phyloP scores from a whole-genome alignment of 768 basidiomycete species.

The Rhizopogon sp. region DNA sequence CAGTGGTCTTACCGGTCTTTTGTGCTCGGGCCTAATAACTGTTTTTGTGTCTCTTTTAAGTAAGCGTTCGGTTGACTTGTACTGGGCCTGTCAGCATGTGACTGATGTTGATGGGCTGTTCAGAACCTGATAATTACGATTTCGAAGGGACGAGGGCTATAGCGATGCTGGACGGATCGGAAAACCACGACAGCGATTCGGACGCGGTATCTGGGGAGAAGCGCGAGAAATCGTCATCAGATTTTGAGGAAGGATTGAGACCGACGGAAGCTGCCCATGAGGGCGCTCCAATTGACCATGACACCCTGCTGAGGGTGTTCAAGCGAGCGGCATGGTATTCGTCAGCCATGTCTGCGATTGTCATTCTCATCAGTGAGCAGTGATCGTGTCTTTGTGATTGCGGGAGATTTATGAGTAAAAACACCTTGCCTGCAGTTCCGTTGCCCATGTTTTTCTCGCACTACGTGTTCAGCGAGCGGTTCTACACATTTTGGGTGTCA shows the following conservation, averaged over 20 bases:
- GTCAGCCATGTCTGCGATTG: constrained; percentile 18
- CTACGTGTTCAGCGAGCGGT: constrained; percentile 28
- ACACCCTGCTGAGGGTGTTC: constrained; percentile 20
- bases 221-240: neutral
- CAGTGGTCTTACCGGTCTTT: constrained; percentile 26
- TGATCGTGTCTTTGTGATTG: too few relatives aligned
- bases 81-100: neutral
- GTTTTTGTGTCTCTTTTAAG: constrained; percentile 25
- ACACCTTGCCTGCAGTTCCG: constrained; percentile 15
- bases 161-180: constrained; percentile 16
- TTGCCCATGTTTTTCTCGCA: constrained; percentile 32
- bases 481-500: constrained; percentile 31
- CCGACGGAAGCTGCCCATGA: neutral
- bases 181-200: neutral
- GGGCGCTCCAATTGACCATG: neutral
- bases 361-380: constrained; percentile 23
- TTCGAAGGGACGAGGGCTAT: constrained; percentile 29
- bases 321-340: constrained; percentile 26
- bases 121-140: constrained; percentile 30
- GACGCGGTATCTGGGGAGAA: constrained; percentile 5
- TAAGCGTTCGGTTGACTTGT: constrained; percentile 16
- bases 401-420: neutral
- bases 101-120: neutral
- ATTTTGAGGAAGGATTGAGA: neutral
- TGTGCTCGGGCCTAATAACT: constrained; percentile 27